phyloP scores from a whole-genome alignment of 805 yeast genomes.

The Saccharomyces mikatae region DNA sequence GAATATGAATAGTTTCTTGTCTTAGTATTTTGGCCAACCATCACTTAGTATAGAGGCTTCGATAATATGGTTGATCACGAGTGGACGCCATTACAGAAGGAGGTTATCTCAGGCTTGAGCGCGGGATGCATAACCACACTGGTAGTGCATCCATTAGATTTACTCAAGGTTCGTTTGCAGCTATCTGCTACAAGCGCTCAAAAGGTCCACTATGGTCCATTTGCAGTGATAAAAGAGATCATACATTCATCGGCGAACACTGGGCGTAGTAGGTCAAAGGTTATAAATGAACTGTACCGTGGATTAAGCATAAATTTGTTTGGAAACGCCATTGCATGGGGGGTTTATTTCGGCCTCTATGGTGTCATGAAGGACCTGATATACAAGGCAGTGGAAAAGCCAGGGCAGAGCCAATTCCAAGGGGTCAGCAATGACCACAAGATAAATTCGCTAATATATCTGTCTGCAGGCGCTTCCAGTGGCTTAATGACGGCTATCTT shows the following conservation, averaged over 20 bases:
- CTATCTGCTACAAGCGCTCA: conserved; percentile 33
- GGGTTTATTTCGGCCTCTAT: conserved; percentile 73
- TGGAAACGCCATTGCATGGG: conserved; percentile 88
- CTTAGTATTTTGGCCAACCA: background rate
- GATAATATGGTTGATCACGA: background rate
- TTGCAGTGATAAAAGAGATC: conserved; percentile 23
- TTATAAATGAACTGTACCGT: conserved; percentile 43
- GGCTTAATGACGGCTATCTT: conserved; percentile 67
- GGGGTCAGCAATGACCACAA: conserved; percentile 24
- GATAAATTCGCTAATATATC: conserved; percentile 39
- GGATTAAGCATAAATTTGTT: conserved; percentile 73
- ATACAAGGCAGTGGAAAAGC: conserved; percentile 5
- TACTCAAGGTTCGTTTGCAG: conserved; percentile 77
- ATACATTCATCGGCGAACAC: conserved; percentile 8
- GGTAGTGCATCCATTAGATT: conserved; percentile 82
- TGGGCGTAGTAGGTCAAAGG: conserved; percentile 2
- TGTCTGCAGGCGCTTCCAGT: conserved; percentile 54
- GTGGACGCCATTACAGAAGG: conserved; percentile 34
- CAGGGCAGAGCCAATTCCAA: conserved; percentile 1
- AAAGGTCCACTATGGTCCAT: conserved; percentile 19
- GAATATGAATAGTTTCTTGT: background rate
- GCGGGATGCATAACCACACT: conserved; percentile 80
- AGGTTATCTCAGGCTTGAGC: conserved; percentile 60
- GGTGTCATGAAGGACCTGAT: conserved; percentile 45
- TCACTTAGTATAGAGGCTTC: background rate